Percentiles rank a stretch among this genome's conserved stretches.
Evolutionary conservation across 495 filamentous ascomycete genomes (phyloP).

Genomic region (Sphaerosporella brunnea): DNA sequence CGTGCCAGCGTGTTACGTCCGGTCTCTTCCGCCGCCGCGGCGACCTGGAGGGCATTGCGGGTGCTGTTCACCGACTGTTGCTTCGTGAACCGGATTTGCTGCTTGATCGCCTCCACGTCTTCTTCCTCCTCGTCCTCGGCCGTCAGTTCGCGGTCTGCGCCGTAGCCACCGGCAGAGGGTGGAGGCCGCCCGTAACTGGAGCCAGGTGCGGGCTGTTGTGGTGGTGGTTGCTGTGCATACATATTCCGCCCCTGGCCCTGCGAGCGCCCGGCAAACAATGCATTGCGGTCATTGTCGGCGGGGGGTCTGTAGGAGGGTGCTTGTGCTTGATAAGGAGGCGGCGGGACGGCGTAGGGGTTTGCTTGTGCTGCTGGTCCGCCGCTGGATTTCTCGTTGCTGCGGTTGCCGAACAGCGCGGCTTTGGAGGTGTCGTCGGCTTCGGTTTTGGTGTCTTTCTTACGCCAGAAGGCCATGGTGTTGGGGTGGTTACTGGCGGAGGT

Average conservation of each 20-base stretch:
- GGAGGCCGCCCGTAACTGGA: not conserved
- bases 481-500: not conserved
- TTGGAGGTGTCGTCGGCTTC: not conserved
- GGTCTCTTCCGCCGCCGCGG: conserved; percentile 52
- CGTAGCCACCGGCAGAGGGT: conserved; percentile 18
- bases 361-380: too few species aligned
- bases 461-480: conserved; percentile 1
- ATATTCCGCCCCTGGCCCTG: too few species aligned
- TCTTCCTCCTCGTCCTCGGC: conserved; percentile 54
- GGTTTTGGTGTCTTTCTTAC: not conserved
- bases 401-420: not conserved
- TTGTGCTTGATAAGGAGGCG: not conserved
- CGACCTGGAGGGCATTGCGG: conserved; percentile 47
- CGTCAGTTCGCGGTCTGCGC: conserved; percentile 47
- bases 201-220: not conserved
- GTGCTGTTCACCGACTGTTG: conserved; percentile 55
- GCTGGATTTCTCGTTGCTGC: not conserved
- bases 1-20: conserved; percentile 48
- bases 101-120: conserved; percentile 48
- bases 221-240: not conserved
- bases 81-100: conserved; percentile 59
- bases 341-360: not conserved
- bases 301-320: not conserved
- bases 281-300: not conserved
- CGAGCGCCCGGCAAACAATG: not conserved